These are phyloP conservation scores for Mesotaenium endlicherianum DNA, from an alignment of 139 green algal species.

Conservation along the genomic window DNA sequence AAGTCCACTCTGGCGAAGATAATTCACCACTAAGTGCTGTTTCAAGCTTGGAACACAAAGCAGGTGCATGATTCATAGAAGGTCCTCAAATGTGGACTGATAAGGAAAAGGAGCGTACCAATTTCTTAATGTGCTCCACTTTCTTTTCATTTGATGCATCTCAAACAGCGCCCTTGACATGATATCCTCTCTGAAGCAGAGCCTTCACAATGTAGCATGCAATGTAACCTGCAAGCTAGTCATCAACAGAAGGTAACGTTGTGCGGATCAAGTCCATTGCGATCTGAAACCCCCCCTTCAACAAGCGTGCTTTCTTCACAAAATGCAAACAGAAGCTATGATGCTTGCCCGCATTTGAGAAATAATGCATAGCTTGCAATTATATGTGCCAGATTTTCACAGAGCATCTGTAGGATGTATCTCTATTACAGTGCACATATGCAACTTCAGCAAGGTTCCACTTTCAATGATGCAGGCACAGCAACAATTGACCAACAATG, in stretches of 20 bases:
- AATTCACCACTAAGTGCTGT: not conserved
- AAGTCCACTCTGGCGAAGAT: not conserved
- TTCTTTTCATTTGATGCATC: not conserved
- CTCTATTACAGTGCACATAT: no score
- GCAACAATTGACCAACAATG: no score
- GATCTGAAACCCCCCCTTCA: no score
- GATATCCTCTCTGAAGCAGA: constrained; percentile 1
- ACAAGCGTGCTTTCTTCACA: no score
- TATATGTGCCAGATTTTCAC: not conserved
- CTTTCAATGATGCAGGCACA: no score
- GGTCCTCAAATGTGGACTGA: not conserved
- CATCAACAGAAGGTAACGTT: no score
- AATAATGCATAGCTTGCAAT: not conserved
- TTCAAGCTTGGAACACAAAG: not conserved
- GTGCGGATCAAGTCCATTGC: no score
- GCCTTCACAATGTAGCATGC: constrained; percentile 8
- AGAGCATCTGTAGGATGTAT: not conserved
- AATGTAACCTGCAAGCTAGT: constrained; percentile 4
- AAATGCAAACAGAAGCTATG: not conserved
- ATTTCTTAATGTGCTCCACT: not conserved
- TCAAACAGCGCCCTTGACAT: constrained; percentile 2
- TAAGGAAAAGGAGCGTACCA: not conserved
- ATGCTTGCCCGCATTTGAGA: not conserved
- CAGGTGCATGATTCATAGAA: not conserved
- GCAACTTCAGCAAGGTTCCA: no score